Evolutionary conservation across 2,329 filamentous ascomycete species (phyloP).

Genomic region (Penicillium sp.): DNA sequence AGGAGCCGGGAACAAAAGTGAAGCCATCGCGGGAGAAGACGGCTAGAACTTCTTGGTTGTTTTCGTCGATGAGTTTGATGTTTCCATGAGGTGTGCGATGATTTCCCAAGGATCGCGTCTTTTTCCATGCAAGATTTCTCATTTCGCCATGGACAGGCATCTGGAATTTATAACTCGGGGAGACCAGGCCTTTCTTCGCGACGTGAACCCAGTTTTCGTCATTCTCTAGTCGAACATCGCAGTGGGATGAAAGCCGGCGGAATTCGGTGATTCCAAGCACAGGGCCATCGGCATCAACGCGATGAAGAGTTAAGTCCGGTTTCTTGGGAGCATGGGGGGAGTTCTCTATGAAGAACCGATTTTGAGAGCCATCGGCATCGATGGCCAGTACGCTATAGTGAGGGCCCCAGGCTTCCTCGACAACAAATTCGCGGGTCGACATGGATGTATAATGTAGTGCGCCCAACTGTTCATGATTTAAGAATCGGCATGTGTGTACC

Average conservation of each 20-base stretch:
- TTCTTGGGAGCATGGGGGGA: neutral
- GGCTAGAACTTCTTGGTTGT: neutral
- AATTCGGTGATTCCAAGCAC: neutral
- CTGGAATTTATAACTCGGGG: neutral
- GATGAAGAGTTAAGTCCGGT: neutral
- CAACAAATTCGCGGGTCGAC: neutral
- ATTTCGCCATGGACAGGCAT: neutral
- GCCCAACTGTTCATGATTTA: too few relatives aligned
- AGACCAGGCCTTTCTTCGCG: neutral
- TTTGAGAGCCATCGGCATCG: neutral
- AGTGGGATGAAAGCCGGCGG: neutral
- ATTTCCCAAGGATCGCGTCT: neutral
- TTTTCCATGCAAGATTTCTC: neutral
- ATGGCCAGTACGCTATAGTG: neutral
- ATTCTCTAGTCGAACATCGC: neutral
- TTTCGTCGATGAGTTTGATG: conserved; percentile 2
- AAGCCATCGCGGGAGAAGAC: neutral
- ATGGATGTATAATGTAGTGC: too few relatives aligned
- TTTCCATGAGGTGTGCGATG: conserved; percentile 1
- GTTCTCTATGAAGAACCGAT: neutral
- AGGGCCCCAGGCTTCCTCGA: neutral
- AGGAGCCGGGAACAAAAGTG: neutral
- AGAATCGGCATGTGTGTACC: neutral
- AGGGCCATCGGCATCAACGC: neutral
- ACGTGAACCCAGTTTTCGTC: neutral